Conservation (phyloP, 192 early-diverging fungal species). For the Coemansia sp. region DNA sequence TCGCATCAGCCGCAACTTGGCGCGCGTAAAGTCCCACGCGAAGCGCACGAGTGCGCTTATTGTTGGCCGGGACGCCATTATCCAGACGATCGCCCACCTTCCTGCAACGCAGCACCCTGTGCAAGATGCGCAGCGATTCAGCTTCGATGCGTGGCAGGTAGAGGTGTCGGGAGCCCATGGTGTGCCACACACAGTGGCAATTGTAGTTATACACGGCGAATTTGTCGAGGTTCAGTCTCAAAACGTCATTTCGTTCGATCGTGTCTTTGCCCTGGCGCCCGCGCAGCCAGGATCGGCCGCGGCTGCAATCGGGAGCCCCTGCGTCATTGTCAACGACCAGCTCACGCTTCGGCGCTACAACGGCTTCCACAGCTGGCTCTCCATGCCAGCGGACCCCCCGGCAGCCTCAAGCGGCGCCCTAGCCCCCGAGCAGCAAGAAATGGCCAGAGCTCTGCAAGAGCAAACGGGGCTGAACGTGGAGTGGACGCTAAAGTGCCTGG, state of each 20-base stretch:
- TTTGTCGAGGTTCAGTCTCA: constrained; percentile 28
- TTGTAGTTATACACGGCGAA: constrained; percentile 46
- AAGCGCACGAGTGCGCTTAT: constrained; percentile 35
- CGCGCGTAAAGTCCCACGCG: constrained; percentile 29
- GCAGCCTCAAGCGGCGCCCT: constrained; percentile 3
- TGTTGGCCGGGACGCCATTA: constrained; percentile 26
- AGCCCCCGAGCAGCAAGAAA: constrained; percentile 45
- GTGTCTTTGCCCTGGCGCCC: constrained; percentile 41
- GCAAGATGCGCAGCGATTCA: constrained; percentile 46
- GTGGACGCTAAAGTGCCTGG: constrained; percentile 51
- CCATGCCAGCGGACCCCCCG: constrained; percentile 1
- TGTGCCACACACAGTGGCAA: constrained; percentile 18
- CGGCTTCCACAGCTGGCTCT: constrained; percentile 44
- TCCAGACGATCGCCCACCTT: constrained; percentile 32
- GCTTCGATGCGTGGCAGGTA: constrained; percentile 49
- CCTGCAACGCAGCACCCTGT: constrained; percentile 47
- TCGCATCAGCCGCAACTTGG: constrained; percentile 42
- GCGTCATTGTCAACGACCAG: constrained; percentile 43
- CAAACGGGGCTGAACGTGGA: constrained; percentile 43
- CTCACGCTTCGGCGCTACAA: constrained; percentile 52
- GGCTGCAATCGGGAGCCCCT: constrained; percentile 40
- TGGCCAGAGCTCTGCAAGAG: constrained; percentile 49
- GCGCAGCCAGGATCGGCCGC: constrained; percentile 43
- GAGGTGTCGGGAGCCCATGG: constrained; percentile 14
- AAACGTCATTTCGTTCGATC: constrained; percentile 42